Evolutionary conservation across 1,139 yeast genomes (phyloP).

Genomic region (Blastobotrys arbuscula): DNA sequence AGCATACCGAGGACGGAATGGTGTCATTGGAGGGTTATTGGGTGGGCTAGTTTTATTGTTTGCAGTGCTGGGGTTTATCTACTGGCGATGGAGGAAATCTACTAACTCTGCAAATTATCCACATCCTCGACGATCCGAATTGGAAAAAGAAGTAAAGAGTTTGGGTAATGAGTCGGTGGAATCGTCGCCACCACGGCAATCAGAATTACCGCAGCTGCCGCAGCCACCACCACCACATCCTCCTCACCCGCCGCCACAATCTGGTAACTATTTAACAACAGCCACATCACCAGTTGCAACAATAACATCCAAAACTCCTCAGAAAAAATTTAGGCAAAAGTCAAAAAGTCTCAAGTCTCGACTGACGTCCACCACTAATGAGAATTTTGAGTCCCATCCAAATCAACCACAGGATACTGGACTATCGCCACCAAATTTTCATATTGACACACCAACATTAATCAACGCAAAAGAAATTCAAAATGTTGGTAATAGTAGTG

Average conservation of each 20-base stretch:
- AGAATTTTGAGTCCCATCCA: neutral
- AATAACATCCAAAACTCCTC: too few species aligned
- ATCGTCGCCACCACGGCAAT: neutral
- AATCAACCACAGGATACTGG: neutral
- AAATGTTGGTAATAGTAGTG: neutral
- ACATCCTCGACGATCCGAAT: neutral
- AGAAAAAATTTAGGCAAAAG: neutral
- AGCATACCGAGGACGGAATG: neutral
- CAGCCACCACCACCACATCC: neutral
- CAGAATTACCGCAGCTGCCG: neutral
- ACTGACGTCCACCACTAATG: neutral
- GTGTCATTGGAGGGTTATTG: constrained; percentile 8
- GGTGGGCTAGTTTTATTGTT: constrained; percentile 1
- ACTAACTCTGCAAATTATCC: neutral
- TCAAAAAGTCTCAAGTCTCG: neutral
- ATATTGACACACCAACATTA: neutral
- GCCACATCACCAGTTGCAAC: neutral
- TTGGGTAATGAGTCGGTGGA: neutral
- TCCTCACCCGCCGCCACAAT: neutral
- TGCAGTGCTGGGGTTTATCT: neutral
- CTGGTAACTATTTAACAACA: too few species aligned
- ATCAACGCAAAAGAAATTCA: neutral
- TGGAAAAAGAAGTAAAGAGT: neutral
- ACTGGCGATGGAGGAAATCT: neutral
- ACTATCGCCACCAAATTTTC: neutral